A percentile compares a stretch with the other conserved stretches of the same genome.
Conservation (phyloP, 2,329 filamentous ascomycete genomes). For the Colletotrichum chrysophilum region DNA sequence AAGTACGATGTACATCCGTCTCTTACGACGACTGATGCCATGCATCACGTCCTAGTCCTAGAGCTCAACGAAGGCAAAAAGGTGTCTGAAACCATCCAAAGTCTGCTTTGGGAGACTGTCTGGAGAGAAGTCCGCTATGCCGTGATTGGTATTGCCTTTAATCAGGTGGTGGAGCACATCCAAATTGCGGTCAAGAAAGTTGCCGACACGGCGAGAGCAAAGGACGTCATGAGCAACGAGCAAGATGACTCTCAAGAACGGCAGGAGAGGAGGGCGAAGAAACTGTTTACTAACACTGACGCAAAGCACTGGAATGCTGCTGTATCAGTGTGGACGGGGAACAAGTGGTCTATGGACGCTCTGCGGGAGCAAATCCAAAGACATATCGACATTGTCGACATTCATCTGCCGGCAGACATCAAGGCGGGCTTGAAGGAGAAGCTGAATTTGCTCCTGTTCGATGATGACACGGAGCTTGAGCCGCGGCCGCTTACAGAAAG, state of each 20-base stretch:
- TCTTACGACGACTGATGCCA: conserved; percentile 31
- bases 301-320: conserved; percentile 20
- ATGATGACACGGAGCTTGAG: conserved; percentile 18
- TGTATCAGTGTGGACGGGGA: conserved; percentile 22
- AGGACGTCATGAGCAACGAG: fast-evolving
- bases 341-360: conserved; percentile 24
- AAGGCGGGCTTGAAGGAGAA: conserved; percentile 14
- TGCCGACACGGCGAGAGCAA: background rate
- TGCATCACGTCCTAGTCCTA: conserved; percentile 30
- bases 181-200: background rate
- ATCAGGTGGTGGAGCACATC: conserved; percentile 21
- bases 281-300: background rate
- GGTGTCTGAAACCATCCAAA: conserved; percentile 26
- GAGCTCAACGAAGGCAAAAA: conserved; percentile 23
- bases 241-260: background rate
- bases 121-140: conserved; percentile 32
- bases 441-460: conserved; percentile 18
- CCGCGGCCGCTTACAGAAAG: conserved; percentile 16
- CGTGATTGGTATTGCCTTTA: conserved; percentile 27
- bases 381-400: conserved; percentile 27
- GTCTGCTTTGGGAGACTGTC: conserved; percentile 30
- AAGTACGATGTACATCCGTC: conserved; percentile 32
- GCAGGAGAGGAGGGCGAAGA: background rate
- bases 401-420: conserved; percentile 24
- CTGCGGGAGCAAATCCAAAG: conserved; percentile 30